Percentiles rank a stretch among this genome's conserved stretches.
Conservation (phyloP, 2,329 filamentous ascomycete species). For the Colletotrichum neosansevieriae region DNA sequence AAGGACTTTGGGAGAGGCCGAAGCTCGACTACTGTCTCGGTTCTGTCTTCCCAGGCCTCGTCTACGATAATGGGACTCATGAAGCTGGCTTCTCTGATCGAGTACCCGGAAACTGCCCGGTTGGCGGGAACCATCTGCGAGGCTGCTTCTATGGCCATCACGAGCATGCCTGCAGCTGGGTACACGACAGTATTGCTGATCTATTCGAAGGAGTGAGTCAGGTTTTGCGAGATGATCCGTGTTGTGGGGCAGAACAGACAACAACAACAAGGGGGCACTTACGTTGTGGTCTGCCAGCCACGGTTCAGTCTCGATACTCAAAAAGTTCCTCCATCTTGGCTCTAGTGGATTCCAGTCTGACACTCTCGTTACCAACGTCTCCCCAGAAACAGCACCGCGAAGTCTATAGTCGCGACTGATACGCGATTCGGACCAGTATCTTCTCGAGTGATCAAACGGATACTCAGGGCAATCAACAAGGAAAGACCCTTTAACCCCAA, state of each 20-base stretch:
- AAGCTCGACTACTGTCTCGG: too few species aligned
- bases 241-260: too few species aligned
- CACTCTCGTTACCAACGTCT: constrained; percentile 24
- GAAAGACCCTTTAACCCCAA: too few species aligned
- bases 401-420: constrained; percentile 25
- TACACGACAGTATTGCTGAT: constrained; percentile 55
- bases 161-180: constrained; percentile 51
- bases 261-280: too few species aligned
- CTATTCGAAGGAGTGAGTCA: constrained; percentile 52
- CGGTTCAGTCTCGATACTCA: constrained; percentile 48
- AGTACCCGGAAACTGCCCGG: constrained; percentile 3
- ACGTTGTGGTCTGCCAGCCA: too few species aligned
- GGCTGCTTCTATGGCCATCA: constrained; percentile 39
- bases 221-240: too few species aligned
- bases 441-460: constrained; percentile 46
- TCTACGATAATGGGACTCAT: constrained; percentile 48
- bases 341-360: constrained; percentile 40
- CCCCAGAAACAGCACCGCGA: constrained; percentile 5
- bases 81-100: constrained; percentile 43
- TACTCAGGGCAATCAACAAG: too few species aligned
- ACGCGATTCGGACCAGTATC: constrained; percentile 20
- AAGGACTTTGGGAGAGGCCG: too few species aligned
- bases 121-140: constrained; percentile 12
- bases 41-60: constrained; percentile 45
- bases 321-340: constrained; percentile 20